A percentile compares a stretch with the other conserved stretches of the same genome.
These are phyloP conservation scores for Auriscalpium microsporum DNA, from an alignment of 768 basidiomycete genomes.

Conservation along the genomic window DNA sequence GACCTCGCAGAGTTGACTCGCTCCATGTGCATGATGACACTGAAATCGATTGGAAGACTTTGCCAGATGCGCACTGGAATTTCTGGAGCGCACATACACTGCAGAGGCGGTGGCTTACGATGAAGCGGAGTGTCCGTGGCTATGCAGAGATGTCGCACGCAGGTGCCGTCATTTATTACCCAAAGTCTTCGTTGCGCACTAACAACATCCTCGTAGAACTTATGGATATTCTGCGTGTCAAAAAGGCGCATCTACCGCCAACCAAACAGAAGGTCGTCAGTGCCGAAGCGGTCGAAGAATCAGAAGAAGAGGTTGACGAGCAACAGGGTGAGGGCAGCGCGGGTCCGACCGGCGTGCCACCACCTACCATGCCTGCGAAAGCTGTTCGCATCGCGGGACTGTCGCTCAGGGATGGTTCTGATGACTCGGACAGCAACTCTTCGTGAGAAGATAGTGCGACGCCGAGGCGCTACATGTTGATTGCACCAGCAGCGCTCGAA, in stretches of 20 bases:
- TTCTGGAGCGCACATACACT: constrained; percentile 76
- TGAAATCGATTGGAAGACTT: constrained; percentile 78
- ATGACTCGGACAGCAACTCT: too few relatives aligned
- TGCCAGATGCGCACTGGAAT: constrained; percentile 72
- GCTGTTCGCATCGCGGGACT: too few relatives aligned
- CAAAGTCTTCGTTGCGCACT: neutral
- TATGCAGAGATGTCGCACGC: constrained; percentile 74
- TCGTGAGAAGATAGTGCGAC: too few relatives aligned
- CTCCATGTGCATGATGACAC: constrained; percentile 70
- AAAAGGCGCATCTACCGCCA: constrained; percentile 54
- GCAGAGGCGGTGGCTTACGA: constrained; percentile 72
- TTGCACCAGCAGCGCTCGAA: too few relatives aligned
- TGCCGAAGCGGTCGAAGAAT: constrained; percentile 26
- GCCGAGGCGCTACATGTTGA: too few relatives aligned
- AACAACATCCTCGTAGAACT: constrained; percentile 43
- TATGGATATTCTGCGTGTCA: constrained; percentile 70
- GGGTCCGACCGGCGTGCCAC: too few relatives aligned
- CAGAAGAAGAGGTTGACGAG: constrained; percentile 16
- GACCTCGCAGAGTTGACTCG: constrained; percentile 51
- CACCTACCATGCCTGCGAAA: too few relatives aligned
- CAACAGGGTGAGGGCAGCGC: too few relatives aligned
- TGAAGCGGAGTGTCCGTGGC: constrained; percentile 71
- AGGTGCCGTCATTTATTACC: constrained; percentile 34
- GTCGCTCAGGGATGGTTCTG: too few relatives aligned
- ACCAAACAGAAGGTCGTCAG: constrained; percentile 24